These are phyloP conservation scores for Fusarium longipes DNA, from an alignment of 2,329 filamentous ascomycete genomes.

Conservation along the genomic window DNA sequence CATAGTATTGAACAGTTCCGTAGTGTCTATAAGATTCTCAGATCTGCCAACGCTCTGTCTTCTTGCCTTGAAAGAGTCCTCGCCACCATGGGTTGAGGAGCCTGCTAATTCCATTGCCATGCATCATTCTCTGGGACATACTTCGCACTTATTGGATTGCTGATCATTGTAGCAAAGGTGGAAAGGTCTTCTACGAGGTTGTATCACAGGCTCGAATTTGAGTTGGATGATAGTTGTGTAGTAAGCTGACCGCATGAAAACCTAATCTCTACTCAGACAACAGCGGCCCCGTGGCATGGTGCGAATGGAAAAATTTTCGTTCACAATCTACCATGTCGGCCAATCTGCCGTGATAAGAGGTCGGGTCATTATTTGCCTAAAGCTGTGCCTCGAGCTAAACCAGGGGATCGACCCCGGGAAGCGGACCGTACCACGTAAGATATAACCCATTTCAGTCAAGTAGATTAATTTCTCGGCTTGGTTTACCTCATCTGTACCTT, in stretches of 20 bases:
- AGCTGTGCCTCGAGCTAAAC: neutral
- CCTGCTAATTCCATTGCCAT: too few relatives aligned
- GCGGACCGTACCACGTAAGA: neutral
- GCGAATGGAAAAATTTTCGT: neutral
- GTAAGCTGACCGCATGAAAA: neutral
- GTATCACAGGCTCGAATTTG: neutral
- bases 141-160: too few relatives aligned
- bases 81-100: too few relatives aligned
- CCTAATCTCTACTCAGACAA: neutral
- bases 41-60: too few relatives aligned
- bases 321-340: fast-evolving
- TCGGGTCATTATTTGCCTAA: neutral
- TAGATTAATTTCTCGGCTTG: neutral
- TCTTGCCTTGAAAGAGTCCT: too few relatives aligned
- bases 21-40: too few relatives aligned
- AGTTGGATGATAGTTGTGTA: neutral
- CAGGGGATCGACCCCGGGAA: neutral
- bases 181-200: neutral
- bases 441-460: neutral
- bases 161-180: too few relatives aligned
- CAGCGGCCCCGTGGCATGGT: neutral
- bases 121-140: too few relatives aligned
- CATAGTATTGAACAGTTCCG: too few relatives aligned
- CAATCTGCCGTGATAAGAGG: too few relatives aligned
- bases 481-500: neutral